Evolutionary conservation across 352 stramenopile genomes (phyloP), one percentile per base, ranked within the genome.

Genomic region (Phytophthora crassamura): DNA sequence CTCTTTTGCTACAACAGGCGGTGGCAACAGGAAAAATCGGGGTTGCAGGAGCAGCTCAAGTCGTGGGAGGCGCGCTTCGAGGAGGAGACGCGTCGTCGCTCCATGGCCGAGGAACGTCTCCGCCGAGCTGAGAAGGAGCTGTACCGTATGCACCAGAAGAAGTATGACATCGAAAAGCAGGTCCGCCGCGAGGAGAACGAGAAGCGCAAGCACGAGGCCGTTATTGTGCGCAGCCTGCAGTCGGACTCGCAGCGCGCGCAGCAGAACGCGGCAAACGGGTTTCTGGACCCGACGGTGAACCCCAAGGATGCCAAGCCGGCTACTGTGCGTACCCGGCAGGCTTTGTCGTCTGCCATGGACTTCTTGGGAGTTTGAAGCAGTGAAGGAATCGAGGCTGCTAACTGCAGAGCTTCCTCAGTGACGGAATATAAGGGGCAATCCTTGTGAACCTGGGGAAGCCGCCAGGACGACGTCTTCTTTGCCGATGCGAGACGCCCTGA

Each of bases 121-220:
- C 88, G 88, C 36, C 78, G 88, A 10, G 80, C 88, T 25, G 88
- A 95, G 66, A 94, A 94, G 69, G 88, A 95, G 64, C 72, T 95
- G 10, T 95, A 95, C 64, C 88, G 88, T 30, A 95, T 95, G 88
- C 88, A 94, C 74, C 88, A 95, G 72, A 93, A 93, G 71, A 95
- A 95, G 69, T 95, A 93, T 75, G 84, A 95, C 69, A 95, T 95
- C 57, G 87, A 95, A 59, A 89, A 90, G 68, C 62, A 84, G 40
- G 83, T 93, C 42, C 82, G 87, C 3, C 84, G 87, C 42, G 87
- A 95, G 49, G 87, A 95, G 77, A 93, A 62, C 64, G 87, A 95
- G 74, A 91, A 91, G 67, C 83, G 85, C 74, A 91, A 92, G 65
- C 84, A 95, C 65, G 88, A 95, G 65, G 86, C 77, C 14, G 73